These are phyloP conservation scores for Hypoxylon perforatum DNA, from an alignment of 495 filamentous ascomycete genomes.

Conservation along the genomic window DNA sequence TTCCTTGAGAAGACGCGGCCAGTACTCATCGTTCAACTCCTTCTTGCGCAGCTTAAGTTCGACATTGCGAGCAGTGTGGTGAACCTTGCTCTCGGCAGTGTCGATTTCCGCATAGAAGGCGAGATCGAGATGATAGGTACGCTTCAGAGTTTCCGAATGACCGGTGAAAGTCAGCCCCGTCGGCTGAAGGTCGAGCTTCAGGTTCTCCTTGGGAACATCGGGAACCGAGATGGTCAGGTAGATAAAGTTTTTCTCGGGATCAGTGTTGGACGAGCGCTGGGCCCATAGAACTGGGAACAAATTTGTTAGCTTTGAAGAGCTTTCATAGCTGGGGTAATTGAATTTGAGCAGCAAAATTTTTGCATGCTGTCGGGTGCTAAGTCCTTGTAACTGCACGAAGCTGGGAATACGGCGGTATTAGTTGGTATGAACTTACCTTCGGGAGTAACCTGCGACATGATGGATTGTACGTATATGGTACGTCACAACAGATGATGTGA, in stretches of 20 bases:
- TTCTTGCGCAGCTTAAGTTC: constrained; percentile 96
- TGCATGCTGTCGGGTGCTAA: neutral
- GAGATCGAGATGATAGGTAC: constrained; percentile 85
- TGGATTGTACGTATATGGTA: constrained; percentile 1
- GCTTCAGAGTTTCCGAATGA: constrained; percentile 79
- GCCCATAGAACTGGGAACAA: constrained; percentile 85
- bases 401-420: neutral
- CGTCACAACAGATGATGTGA: constrained; percentile 1
- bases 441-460: constrained; percentile 46
- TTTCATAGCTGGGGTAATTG: neutral
- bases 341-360: neutral
- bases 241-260: constrained; percentile 88
- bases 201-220: constrained; percentile 74
- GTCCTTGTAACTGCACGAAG: neutral
- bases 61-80: constrained; percentile 85
- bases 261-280: constrained; percentile 86
- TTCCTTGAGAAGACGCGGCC: constrained; percentile 93
- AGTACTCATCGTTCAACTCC: constrained; percentile 89
- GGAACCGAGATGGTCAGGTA: constrained; percentile 89
- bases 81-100: constrained; percentile 77
- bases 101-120: constrained; percentile 95
- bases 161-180: constrained; percentile 84
- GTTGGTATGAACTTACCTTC: constrained; percentile 37
- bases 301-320: constrained; percentile 31
- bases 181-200: constrained; percentile 83